Conservation (phyloP, 2,329 filamentous ascomycete species). For the Verruconis gallopava region DNA sequence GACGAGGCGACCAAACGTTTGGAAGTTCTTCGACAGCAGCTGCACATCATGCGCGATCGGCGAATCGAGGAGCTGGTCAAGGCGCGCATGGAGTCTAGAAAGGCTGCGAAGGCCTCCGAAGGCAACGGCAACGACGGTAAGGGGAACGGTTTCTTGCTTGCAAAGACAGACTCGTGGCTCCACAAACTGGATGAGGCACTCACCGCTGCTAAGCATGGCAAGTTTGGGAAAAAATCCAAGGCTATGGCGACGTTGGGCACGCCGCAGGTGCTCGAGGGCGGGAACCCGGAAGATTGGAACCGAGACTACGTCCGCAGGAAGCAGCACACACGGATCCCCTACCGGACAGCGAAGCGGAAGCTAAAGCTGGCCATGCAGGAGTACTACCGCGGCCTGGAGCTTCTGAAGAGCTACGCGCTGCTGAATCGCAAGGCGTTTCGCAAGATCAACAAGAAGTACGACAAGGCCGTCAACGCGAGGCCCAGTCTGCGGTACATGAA, state of each 20-base stretch:
- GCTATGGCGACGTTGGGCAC: conserved; percentile 24
- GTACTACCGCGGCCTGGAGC: conserved; percentile 81
- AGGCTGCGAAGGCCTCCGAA: conserved; percentile 17
- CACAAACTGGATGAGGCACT: conserved; percentile 31
- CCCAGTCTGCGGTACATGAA: conserved; percentile 73
- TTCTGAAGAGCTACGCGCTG: conserved; percentile 82
- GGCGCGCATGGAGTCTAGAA: conserved; percentile 25
- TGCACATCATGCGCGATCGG: conserved; percentile 85
- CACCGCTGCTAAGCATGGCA: conserved; percentile 26
- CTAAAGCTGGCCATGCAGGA: conserved; percentile 84
- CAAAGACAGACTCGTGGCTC: conserved; percentile 17
- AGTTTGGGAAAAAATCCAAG: conserved; percentile 43
- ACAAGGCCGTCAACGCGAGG: conserved; percentile 73
- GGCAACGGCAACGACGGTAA: neutral
- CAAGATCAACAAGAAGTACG: conserved; percentile 98
- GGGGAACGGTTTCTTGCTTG: conserved; percentile 13
- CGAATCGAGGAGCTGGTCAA: conserved; percentile 58
- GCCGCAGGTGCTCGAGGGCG: neutral
- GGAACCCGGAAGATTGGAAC: conserved; percentile 10
- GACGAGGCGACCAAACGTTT: conserved; percentile 67
- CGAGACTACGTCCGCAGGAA: conserved; percentile 31
- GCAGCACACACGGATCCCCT: conserved; percentile 49
- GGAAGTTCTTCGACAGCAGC: conserved; percentile 59
- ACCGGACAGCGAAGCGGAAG: conserved; percentile 79
- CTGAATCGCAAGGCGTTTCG: conserved; percentile 88